These are phyloP conservation scores for Dothistroma pini DNA, from an alignment of 2,329 filamentous ascomycete genomes.

Conservation along the genomic window DNA sequence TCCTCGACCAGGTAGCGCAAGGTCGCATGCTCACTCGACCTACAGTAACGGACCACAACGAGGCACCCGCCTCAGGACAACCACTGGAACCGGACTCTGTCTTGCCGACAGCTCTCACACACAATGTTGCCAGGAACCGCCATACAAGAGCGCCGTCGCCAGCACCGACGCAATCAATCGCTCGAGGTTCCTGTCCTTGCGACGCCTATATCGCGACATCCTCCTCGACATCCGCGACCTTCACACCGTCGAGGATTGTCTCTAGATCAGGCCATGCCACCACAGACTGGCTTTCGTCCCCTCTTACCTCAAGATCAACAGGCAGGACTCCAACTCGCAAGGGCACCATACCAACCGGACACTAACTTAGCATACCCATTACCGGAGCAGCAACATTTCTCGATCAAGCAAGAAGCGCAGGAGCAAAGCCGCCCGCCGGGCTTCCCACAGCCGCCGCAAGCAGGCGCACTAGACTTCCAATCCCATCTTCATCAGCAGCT, in stretches of 20 bases:
- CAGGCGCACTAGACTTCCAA: slow-evolving; percentile 38
- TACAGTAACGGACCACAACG: slow-evolving; percentile 29
- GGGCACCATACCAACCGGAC: slow-evolving; percentile 38
- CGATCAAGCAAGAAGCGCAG: slow-evolving; percentile 77
- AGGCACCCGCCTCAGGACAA: slow-evolving; percentile 33
- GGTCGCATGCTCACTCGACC: slow-evolving; percentile 13
- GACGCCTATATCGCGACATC: slow-evolving; percentile 52
- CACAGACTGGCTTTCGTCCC: slow-evolving; percentile 46
- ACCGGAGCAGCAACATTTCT: slow-evolving; percentile 71
- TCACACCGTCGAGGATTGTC: slow-evolving; percentile 79
- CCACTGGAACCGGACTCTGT: slow-evolving; percentile 59
- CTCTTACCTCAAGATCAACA: slow-evolving; percentile 48
- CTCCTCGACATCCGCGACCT: slow-evolving; percentile 23
- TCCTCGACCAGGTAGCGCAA: slow-evolving; percentile 39
- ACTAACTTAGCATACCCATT: slow-evolving; percentile 60
- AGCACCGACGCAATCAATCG: slow-evolving; percentile 84
- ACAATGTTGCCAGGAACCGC: slow-evolving; percentile 73
- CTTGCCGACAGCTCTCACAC: slow-evolving; percentile 48
- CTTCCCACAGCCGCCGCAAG: slow-evolving; percentile 35
- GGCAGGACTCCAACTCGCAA: slow-evolving; percentile 30
- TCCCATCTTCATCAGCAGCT: slow-evolving; percentile 53
- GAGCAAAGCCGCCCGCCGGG: slow-evolving; percentile 80
- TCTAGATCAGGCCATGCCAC: slow-evolving; percentile 59
- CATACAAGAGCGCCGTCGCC: slow-evolving; percentile 69
- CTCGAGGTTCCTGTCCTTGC: slow-evolving; percentile 71